Percentiles rank a stretch among this genome's conserved stretches.
These are phyloP conservation scores for Colletotrichum noveboracense DNA, from an alignment of 2,329 filamentous ascomycete species.

Conservation along the genomic window DNA sequence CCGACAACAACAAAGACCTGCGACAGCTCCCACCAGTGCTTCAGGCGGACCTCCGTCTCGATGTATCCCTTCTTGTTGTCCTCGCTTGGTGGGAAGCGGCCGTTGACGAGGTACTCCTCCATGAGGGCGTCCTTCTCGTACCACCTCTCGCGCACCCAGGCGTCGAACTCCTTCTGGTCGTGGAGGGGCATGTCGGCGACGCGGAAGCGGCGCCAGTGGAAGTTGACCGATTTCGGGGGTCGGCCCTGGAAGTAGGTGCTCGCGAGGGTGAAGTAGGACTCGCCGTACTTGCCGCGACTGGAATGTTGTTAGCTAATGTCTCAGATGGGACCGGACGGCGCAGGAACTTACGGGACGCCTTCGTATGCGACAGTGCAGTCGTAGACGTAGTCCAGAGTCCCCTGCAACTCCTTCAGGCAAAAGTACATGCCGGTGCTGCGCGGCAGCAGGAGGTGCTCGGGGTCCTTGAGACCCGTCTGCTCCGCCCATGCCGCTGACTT, in stretches of 20 bases:
- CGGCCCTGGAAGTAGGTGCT: constrained; percentile 90
- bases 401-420: constrained; percentile 76
- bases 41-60: constrained; percentile 63
- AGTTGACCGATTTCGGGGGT: constrained; percentile 93
- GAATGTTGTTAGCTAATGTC: neutral
- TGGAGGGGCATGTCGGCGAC: constrained; percentile 82
- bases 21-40: constrained; percentile 59
- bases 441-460: constrained; percentile 77
- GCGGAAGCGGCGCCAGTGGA: constrained; percentile 91
- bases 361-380: constrained; percentile 97
- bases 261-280: constrained; percentile 85
- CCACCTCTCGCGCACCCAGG: constrained; percentile 88
- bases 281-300: constrained; percentile 82
- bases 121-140: constrained; percentile 89
- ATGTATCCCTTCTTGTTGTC: constrained; percentile 51
- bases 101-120: constrained; percentile 79
- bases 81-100: constrained; percentile 72
- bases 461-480: constrained; percentile 75
- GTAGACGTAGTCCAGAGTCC: constrained; percentile 81
- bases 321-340: neutral
- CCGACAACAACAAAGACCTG: constrained; percentile 59
- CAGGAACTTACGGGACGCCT: constrained; percentile 77
- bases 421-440: constrained; percentile 83
- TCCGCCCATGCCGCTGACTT: constrained; percentile 79
- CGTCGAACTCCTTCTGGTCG: constrained; percentile 75